Conservation (phyloP, 1,284 basidiomycete genomes). For the Ceratobasidium sp. region DNA sequence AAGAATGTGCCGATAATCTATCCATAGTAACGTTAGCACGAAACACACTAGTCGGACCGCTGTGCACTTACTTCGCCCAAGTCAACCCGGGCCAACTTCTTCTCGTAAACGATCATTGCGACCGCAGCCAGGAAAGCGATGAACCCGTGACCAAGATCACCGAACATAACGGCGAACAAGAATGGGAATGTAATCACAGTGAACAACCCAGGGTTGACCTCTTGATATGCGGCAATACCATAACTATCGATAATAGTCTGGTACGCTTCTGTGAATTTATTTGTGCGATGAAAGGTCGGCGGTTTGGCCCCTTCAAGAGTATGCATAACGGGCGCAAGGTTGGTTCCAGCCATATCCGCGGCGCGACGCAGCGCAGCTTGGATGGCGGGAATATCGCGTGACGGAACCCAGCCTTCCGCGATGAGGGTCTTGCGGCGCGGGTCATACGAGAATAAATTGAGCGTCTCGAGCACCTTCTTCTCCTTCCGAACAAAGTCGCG, state of each 20-base stretch:
- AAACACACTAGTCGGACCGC: not conserved
- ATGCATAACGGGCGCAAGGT: slow-evolving; percentile 91
- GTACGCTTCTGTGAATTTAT: slow-evolving; percentile 97
- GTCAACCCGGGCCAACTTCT: slow-evolving; percentile 77
- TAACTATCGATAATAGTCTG: slow-evolving; percentile 99
- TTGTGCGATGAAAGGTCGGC: slow-evolving; percentile 94
- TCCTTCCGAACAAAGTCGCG: slow-evolving; percentile 94
- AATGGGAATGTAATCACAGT: slow-evolving; percentile 97
- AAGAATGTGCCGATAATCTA: slow-evolving; percentile 92
- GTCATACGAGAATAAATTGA: slow-evolving; percentile 96
- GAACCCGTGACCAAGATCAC: slow-evolving; percentile 96
- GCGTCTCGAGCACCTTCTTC: slow-evolving; percentile 93
- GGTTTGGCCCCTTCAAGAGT: slow-evolving; percentile 90
- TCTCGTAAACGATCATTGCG: slow-evolving; percentile 89
- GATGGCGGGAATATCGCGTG: slow-evolving; percentile 86
- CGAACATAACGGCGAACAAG: slow-evolving; percentile 99
- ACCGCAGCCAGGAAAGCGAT: slow-evolving; percentile 83
- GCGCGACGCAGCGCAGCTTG: slow-evolving; percentile 92
- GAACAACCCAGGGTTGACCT: slow-evolving; percentile 96
- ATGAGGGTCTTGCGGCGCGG: slow-evolving; percentile 93
- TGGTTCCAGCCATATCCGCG: slow-evolving; percentile 95
- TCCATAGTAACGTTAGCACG: slow-evolving; percentile 2
- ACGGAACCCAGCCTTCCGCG: slow-evolving; percentile 98
- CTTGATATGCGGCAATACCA: slow-evolving; percentile 94
- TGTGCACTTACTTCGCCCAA: slow-evolving; percentile 76